Evolutionary conservation across 1,284 basidiomycete species (phyloP), one percentile per base, ranked within the genome.

Genomic region (Takashimella tepidaria): DNA sequence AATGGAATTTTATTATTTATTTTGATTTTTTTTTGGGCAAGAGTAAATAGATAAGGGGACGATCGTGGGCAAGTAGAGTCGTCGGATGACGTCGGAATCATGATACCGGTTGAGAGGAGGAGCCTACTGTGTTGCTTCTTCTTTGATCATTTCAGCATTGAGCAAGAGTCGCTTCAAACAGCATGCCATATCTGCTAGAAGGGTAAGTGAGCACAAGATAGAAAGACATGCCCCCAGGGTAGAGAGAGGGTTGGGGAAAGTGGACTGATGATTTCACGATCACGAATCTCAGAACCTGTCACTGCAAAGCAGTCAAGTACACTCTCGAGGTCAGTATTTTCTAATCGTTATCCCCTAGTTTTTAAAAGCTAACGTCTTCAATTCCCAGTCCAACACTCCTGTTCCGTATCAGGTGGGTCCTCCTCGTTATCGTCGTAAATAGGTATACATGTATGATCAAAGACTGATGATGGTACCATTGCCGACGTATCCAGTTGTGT

Each of bases 241-340:
- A n/a, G n/a, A n/a, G n/a, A n/a, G n/a, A n/a, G n/a, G n/a, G n/a
- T n/a, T n/a, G n/a, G n/a, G n/a, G n/a, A n/a, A n/a, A n/a, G n/a
- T n/a, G n/a, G n/a, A n/a, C n/a, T n/a, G n/a, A n/a, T n/a, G n/a
- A n/a, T n/a, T n/a, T n/a, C n/a, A n/a, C n/a, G n/a, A n/a, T n/a
- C n/a, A n/a, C n/a, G n/a, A n/a, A n/a, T n/a, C n/a, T 19, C 56
- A 74, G 74, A 12, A 68, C 72, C 12, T 76, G 74, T 57, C 74
- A 76, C 56, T 76, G 74, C 59, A 65, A 66, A 42, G 56, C 61
- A 24, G 63, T 76, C 56, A 68, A 72, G 52, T 76, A 68, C 48
- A 68, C 67, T 16, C 56, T 76, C 21, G 70, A 71, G 52, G 69
- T 63, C 37, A 27, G 66, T 51, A n/a, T n/a, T n/a, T n/a, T n/a